These are phyloP conservation scores for Salinomyces thailandicus DNA, from an alignment of 2,329 filamentous ascomycete species.

Conservation along the genomic window DNA sequence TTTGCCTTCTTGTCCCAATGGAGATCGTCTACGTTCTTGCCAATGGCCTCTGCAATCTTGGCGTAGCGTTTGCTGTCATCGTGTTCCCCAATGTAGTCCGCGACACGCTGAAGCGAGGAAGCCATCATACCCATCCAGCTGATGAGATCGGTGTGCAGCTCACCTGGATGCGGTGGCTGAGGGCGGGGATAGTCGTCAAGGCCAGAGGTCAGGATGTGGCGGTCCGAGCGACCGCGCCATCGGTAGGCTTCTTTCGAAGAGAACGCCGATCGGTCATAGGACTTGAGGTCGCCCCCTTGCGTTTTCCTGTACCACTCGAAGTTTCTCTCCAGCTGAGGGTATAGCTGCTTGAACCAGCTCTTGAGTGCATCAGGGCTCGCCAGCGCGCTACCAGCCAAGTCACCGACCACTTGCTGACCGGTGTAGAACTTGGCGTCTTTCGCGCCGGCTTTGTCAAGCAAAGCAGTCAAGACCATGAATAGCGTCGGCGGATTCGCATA, in stretches of 20 bases:
- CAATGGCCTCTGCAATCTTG: constrained; percentile 64
- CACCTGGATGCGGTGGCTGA: constrained; percentile 86
- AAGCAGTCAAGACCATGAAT: constrained; percentile 76
- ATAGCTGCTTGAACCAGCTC: constrained; percentile 64
- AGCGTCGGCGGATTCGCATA: constrained; percentile 95
- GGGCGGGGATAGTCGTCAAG: constrained; percentile 93
- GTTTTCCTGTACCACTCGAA: constrained; percentile 94
- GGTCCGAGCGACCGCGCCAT: constrained; percentile 81
- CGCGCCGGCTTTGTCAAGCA: constrained; percentile 61
- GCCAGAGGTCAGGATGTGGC: constrained; percentile 83
- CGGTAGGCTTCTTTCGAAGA: constrained; percentile 87
- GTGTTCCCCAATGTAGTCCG: constrained; percentile 58
- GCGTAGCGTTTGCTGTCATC: constrained; percentile 68
- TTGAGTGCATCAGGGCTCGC: constrained; percentile 57
- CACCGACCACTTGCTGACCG: constrained; percentile 23
- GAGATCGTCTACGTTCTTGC: constrained; percentile 78
- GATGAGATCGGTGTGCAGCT: constrained; percentile 89
- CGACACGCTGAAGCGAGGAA: constrained; percentile 70
- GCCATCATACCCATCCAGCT: constrained; percentile 98
- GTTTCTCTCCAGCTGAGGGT: constrained; percentile 77
- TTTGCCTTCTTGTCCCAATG: constrained; percentile 79
- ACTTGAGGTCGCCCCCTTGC: constrained; percentile 78
- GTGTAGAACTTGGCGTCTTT: constrained; percentile 4
- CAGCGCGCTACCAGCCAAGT: constrained; percentile 41
- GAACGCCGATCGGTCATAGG: constrained; percentile 81